These are phyloP conservation scores for Phallus indusiatus DNA, from an alignment of 768 basidiomycete genomes.

Conservation along the genomic window DNA sequence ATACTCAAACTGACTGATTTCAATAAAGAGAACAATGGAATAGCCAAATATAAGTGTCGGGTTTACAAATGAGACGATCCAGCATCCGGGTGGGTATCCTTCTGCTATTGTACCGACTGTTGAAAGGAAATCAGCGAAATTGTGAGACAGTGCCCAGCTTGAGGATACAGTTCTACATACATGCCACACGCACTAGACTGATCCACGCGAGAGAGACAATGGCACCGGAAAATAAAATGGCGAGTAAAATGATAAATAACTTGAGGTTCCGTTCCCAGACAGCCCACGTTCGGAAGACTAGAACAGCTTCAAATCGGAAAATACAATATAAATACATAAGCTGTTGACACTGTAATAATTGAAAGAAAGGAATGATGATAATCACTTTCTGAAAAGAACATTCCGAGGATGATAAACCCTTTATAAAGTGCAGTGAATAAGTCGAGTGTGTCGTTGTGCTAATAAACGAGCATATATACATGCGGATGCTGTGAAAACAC, in stretches of 20 bases:
- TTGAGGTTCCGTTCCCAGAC: neutral
- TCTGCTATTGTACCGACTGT: neutral
- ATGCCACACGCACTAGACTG: neutral
- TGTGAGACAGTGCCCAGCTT: neutral
- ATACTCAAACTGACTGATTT: neutral
- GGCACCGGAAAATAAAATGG: neutral
- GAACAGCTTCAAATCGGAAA: neutral
- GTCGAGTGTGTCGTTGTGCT: too few species aligned
- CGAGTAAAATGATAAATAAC: neutral
- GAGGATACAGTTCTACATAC: too few species aligned
- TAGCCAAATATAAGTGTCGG: neutral
- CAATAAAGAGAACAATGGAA: too few species aligned
- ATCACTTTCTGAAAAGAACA: neutral
- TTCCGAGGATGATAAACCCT: neutral
- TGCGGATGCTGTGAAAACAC: neutral
- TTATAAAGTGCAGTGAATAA: neutral
- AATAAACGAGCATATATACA: neutral
- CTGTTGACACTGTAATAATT: neutral
- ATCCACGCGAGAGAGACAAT: neutral
- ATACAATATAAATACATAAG: too few species aligned
- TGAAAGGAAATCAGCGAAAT: neutral
- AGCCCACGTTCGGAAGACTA: conserved; percentile 5
- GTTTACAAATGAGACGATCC: neutral
- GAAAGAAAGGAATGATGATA: too few species aligned
- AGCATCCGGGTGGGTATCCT: neutral